A percentile compares a stretch with the other conserved stretches of the same genome.
phyloP scores from a whole-genome alignment of 495 filamentous ascomycete species.

The Penicillium pancosmium region DNA sequence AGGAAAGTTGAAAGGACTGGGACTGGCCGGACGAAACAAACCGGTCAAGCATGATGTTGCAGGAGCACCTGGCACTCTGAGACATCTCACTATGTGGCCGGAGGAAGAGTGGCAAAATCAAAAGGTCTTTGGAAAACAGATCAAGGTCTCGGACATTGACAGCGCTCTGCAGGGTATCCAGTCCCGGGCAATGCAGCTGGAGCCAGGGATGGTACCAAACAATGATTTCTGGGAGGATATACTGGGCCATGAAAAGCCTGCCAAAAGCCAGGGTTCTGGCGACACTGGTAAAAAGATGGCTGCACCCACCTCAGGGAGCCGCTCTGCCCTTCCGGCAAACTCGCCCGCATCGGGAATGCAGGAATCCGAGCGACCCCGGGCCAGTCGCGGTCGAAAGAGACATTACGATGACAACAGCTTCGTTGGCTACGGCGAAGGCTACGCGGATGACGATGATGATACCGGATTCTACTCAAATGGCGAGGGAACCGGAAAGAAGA shows the following conservation, averaged over 20 bases:
- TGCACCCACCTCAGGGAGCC: slow-evolving; percentile 35
- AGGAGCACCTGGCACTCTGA: slow-evolving; percentile 42
- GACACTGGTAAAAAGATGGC: slow-evolving; percentile 41
- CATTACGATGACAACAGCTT: slow-evolving; percentile 70
- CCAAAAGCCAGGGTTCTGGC: slow-evolving; percentile 34
- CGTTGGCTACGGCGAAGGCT: slow-evolving; percentile 70
- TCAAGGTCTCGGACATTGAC: slow-evolving; percentile 48
- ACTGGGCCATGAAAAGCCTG: slow-evolving; percentile 60
- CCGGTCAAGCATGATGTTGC: slow-evolving; percentile 51
- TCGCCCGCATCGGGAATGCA: slow-evolving; percentile 31
- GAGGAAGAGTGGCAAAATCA: slow-evolving; percentile 69
- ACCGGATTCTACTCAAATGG: slow-evolving; percentile 49
- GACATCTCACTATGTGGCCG: slow-evolving; percentile 56
- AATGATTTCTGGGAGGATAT: slow-evolving; percentile 60
- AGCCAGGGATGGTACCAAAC: slow-evolving; percentile 57
- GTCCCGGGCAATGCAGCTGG: slow-evolving; percentile 56
- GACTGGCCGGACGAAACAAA: slow-evolving; percentile 65
- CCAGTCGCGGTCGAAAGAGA: slow-evolving; percentile 66
- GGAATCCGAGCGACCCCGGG: slow-evolving; percentile 49
- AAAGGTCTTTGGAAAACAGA: slow-evolving; percentile 63
- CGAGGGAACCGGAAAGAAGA: slow-evolving; percentile 49
- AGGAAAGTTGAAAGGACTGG: slow-evolving; percentile 64
- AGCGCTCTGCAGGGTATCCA: slow-evolving; percentile 51
- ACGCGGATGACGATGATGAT: slow-evolving; percentile 61
- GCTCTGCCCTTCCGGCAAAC: slow-evolving; percentile 32